These are phyloP conservation scores for Ambrosia hybrid DNA, from an alignment of 140 eudicot genomes.

Conservation along the genomic window DNA sequence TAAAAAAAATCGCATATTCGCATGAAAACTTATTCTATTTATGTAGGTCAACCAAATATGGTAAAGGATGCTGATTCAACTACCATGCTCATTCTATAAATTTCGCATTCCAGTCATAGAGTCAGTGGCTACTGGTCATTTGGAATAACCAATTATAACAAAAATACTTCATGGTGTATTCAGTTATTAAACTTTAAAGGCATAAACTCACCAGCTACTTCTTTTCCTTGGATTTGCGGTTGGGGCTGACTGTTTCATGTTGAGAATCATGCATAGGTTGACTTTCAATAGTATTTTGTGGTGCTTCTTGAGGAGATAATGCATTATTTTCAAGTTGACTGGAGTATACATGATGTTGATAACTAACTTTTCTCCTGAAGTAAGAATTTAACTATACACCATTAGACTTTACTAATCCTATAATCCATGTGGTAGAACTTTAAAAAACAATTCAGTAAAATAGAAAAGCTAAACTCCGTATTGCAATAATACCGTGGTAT, in stretches of 20 bases:
- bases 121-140: too few relatives aligned
- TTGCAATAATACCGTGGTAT: constrained; percentile 51
- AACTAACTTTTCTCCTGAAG: constrained; percentile 53
- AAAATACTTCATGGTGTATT: not conserved
- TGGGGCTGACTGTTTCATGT: constrained; percentile 27
- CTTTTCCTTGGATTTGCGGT: constrained; percentile 30
- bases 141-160: too few relatives aligned
- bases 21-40: not conserved
- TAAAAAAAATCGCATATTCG: not conserved
- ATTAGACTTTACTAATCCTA: not conserved
- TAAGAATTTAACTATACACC: constrained; percentile 5
- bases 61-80: not conserved
- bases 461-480: not conserved
- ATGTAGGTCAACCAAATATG: not conserved
- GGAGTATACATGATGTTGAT: constrained; percentile 43
- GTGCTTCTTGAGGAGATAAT: constrained; percentile 52
- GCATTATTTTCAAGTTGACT: constrained; percentile 40
- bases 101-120: not conserved
- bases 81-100: not conserved
- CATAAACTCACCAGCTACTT: constrained; percentile 51
- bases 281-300: constrained; percentile 32
- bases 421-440: too few relatives aligned
- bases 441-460: not conserved
- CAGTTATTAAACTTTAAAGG: not conserved
- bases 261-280: constrained; percentile 30